phyloP scores from a whole-genome alignment of 345 rosid species.

The Salix dunnii region DNA sequence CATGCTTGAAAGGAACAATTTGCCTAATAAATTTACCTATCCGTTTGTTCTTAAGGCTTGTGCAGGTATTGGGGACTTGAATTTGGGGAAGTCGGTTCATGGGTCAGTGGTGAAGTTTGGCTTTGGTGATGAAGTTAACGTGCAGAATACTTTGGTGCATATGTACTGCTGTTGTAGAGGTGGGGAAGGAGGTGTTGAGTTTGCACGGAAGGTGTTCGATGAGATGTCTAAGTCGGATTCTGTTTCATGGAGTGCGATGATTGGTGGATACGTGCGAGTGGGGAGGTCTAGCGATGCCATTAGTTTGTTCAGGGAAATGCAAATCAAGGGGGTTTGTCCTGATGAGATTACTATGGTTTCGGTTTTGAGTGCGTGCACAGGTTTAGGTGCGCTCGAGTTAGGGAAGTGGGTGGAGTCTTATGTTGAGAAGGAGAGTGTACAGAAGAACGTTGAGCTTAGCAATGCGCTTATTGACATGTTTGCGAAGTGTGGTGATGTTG shows the following conservation, averaged over 20 bases:
- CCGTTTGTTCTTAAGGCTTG: conserved; percentile 53
- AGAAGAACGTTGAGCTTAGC: conserved; percentile 37
- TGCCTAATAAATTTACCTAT: conserved; percentile 51
- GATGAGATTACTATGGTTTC: conserved; percentile 56
- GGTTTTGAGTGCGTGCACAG: conserved; percentile 51
- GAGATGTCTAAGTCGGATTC: conserved; percentile 40
- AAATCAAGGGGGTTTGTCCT: conserved; percentile 36
- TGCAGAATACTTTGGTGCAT: conserved; percentile 47
- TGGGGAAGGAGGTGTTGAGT: conserved; percentile 28
- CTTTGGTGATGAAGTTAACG: conserved; percentile 41
- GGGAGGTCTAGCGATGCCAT: conserved; percentile 39
- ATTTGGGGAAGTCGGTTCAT: conserved; percentile 41
- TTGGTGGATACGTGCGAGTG: conserved; percentile 45
- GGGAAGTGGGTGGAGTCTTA: conserved; percentile 55
- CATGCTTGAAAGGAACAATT: conserved; percentile 32
- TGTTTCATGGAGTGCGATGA: conserved; percentile 59
- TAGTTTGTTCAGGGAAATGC: conserved; percentile 49
- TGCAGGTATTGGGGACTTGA: conserved; percentile 44
- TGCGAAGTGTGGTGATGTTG: conserved; percentile 55
- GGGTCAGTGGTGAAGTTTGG: conserved; percentile 45
- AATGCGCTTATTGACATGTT: conserved; percentile 55
- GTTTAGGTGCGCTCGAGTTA: conserved; percentile 53
- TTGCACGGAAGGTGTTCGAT: conserved; percentile 48
- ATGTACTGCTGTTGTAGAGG: conserved; percentile 31
- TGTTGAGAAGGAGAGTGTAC: conserved; percentile 31